Conservation (phyloP, 2,329 filamentous ascomycete species). For the Xylariaceae sp. region DNA sequence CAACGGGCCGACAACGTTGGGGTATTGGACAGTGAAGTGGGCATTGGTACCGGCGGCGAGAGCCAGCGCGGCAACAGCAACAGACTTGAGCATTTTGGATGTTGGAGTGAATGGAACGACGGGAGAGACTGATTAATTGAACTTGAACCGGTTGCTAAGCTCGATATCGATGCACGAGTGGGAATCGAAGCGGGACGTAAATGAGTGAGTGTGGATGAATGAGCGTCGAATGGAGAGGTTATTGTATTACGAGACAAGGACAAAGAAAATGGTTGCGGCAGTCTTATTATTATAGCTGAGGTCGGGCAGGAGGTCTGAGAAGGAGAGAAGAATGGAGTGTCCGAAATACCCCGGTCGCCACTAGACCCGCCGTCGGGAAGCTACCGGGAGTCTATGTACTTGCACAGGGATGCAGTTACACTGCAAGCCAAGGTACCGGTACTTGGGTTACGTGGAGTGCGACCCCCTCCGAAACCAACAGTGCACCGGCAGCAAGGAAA, state of each 20-base stretch:
- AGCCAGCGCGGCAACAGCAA: conserved; percentile 32
- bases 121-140: not conserved
- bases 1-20: conserved; percentile 42
- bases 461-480: no score
- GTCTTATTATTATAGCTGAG: not conserved
- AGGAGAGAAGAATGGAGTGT: not conserved
- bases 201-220: not conserved
- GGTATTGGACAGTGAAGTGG: conserved; percentile 52
- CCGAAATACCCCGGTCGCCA: not conserved
- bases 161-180: no score
- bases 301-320: not conserved
- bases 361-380: not conserved
- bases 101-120: conserved; percentile 11
- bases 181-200: not conserved
- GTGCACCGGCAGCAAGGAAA: no score
- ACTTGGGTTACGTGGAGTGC: not conserved
- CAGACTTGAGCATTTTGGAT: conserved; percentile 37
- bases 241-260: not conserved
- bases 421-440: not conserved
- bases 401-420: not conserved
- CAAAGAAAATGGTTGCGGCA: not conserved
- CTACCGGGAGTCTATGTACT: not conserved
- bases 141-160: no score
- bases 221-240: not conserved
- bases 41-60: conserved; percentile 41